Percentiles rank a stretch among this genome's conserved stretches.
Conservation (phyloP, 1,284 basidiomycete species). For the Bondarzewia mesenterica region DNA sequence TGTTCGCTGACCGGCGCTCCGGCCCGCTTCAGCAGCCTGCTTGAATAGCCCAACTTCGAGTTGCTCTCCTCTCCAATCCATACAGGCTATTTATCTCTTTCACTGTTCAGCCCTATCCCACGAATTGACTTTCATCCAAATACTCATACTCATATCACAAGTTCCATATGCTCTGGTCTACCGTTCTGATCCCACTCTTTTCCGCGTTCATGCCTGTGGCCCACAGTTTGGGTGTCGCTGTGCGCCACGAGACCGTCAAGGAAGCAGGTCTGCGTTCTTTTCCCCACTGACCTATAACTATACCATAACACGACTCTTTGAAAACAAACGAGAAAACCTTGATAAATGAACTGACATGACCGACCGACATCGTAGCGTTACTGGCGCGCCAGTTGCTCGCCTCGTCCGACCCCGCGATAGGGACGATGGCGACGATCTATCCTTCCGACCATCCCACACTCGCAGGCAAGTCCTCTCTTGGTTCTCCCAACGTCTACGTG, state of each 20-base stretch:
- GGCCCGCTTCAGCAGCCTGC: too few relatives aligned
- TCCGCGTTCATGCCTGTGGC: background rate
- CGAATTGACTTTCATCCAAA: background rate
- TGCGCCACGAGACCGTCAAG: conserved; percentile 14
- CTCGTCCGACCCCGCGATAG: conserved; percentile 28
- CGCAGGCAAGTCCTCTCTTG: conserved; percentile 23
- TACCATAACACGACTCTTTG: background rate
- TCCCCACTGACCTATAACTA: background rate
- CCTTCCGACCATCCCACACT: conserved; percentile 32
- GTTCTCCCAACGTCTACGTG: background rate
- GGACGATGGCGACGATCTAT: conserved; percentile 43
- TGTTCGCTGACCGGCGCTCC: too few relatives aligned
- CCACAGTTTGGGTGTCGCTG: background rate
- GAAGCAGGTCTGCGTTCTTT: conserved; percentile 15
- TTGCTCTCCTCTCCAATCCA: background rate
- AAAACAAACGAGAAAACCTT: background rate
- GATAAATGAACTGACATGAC: background rate
- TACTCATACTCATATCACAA: background rate
- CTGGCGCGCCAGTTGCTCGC: conserved; percentile 37
- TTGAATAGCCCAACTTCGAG: background rate
- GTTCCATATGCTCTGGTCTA: background rate
- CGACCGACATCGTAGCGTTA: conserved; percentile 22
- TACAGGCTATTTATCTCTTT: background rate
- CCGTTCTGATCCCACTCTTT: background rate
- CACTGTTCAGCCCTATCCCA: background rate